phyloP scores from a whole-genome alignment of 2,329 filamentous ascomycete genomes.

The Colletotrichum siamense region DNA sequence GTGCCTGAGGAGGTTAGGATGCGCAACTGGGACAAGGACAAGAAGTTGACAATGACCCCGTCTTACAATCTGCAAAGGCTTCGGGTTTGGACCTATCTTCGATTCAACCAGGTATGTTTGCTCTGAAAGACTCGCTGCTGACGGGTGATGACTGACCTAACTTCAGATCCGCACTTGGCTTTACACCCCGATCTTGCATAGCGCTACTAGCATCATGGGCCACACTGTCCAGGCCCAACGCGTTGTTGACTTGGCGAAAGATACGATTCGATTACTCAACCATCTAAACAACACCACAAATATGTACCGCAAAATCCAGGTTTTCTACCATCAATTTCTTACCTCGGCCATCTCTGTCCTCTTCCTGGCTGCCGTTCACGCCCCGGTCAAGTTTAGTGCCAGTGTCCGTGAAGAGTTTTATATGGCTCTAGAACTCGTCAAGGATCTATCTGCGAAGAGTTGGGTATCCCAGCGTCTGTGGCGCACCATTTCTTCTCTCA shows the following conservation, averaged over 20 bases:
- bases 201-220: slow-evolving; percentile 80
- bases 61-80: slow-evolving; percentile 75
- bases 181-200: slow-evolving; percentile 86
- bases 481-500: slow-evolving; percentile 74
- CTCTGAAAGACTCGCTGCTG: background rate
- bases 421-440: slow-evolving; percentile 76
- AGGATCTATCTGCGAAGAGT: slow-evolving; percentile 73
- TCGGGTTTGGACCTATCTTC: slow-evolving; percentile 83
- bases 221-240: slow-evolving; percentile 77
- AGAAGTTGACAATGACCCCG: slow-evolving; percentile 57
- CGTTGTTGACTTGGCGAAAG: slow-evolving; percentile 76
- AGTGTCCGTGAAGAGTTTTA: slow-evolving; percentile 79
- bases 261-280: slow-evolving; percentile 75
- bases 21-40: slow-evolving; percentile 63
- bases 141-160: background rate
- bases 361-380: slow-evolving; percentile 78
- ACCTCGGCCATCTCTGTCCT: slow-evolving; percentile 77
- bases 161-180: slow-evolving; percentile 79
- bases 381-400: slow-evolving; percentile 72
- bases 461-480: slow-evolving; percentile 77
- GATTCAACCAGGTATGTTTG: slow-evolving; percentile 72
- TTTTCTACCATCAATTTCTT: slow-evolving; percentile 83
- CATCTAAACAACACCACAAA: slow-evolving; percentile 75
- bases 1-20: slow-evolving; percentile 67
- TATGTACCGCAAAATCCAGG: slow-evolving; percentile 74